phyloP scores from a whole-genome alignment of 345 rosid genomes.

The Bruguiera parviflora region DNA sequence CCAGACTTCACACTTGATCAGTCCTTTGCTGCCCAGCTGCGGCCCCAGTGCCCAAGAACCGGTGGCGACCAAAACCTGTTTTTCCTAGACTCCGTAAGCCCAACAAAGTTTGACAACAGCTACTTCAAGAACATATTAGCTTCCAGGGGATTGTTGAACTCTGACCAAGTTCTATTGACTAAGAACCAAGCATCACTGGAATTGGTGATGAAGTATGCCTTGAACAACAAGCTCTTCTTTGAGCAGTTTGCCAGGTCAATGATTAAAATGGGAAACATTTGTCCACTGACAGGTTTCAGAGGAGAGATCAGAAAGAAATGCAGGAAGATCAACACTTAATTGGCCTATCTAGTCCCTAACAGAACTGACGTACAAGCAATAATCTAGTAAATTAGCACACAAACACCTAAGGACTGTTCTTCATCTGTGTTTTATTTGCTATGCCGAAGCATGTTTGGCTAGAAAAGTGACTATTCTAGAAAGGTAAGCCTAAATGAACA shows the following conservation, averaged over 20 bases:
- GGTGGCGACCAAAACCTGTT: conserved; percentile 33
- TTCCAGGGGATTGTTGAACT: conserved; percentile 66
- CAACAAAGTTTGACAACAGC: conserved; percentile 63
- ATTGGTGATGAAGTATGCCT: conserved; percentile 69
- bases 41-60: conserved; percentile 23
- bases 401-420: too few relatives aligned
- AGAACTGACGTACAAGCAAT: too few relatives aligned
- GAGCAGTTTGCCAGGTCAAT: conserved; percentile 78
- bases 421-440: too few relatives aligned
- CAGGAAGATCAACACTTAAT: conserved; percentile 62
- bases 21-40: conserved; percentile 26
- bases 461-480: too few relatives aligned
- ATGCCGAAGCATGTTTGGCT: too few relatives aligned
- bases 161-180: conserved; percentile 73
- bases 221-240: conserved; percentile 57
- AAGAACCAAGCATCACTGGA: conserved; percentile 51
- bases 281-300: conserved; percentile 71
- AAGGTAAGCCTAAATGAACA: too few relatives aligned
- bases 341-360: not conserved
- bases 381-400: too few relatives aligned
- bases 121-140: conserved; percentile 78
- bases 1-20: conserved; percentile 45
- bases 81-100: conserved; percentile 38
- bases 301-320: conserved; percentile 84
- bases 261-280: conserved; percentile 83